Evolutionary conservation across 2,329 filamentous ascomycete genomes (phyloP).

Genomic region (Pseudocercospora ulei): DNA sequence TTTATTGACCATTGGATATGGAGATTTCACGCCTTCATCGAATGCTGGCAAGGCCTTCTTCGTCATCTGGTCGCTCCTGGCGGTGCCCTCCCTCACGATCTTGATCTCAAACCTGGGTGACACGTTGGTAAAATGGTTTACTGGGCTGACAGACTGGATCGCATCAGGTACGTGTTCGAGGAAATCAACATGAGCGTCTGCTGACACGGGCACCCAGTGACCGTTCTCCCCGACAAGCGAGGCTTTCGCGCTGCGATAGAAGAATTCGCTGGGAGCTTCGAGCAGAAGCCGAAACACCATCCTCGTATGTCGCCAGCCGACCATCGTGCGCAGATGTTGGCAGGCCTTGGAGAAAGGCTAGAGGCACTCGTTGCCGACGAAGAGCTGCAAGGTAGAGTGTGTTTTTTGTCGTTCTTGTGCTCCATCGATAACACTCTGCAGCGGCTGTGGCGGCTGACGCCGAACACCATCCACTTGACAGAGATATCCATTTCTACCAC

Average conservation of each 20-base stretch:
- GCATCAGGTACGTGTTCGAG: too few relatives aligned
- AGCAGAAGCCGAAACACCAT: conserved; percentile 12
- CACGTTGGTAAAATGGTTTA: conserved; percentile 47
- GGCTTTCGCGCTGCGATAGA: conserved; percentile 29
- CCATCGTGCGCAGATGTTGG: conserved; percentile 21
- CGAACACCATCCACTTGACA: conserved; percentile 24
- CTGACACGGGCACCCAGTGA: too few relatives aligned
- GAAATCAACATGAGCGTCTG: too few relatives aligned
- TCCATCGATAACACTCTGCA: neutral
- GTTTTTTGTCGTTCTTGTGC: neutral
- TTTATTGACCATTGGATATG: conserved; percentile 49
- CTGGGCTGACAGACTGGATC: conserved; percentile 48
- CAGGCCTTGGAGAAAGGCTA: conserved; percentile 24
- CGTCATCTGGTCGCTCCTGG: conserved; percentile 49
- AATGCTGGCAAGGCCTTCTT: conserved; percentile 49
- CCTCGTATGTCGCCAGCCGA: conserved; percentile 17
- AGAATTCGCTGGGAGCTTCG: conserved; percentile 3
- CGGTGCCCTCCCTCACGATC: conserved; percentile 47
- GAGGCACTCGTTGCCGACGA: conserved; percentile 35
- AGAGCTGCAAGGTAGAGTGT: conserved; percentile 32
- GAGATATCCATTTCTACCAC: conserved; percentile 47
- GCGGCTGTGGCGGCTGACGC: neutral
- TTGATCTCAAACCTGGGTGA: conserved; percentile 48
- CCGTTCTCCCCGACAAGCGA: conserved; percentile 33
- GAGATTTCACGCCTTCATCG: conserved; percentile 41